Percentiles rank a stretch among this genome's conserved stretches.
Conservation (phyloP, 345 rosid species). For the Pistacia vera region DNA sequence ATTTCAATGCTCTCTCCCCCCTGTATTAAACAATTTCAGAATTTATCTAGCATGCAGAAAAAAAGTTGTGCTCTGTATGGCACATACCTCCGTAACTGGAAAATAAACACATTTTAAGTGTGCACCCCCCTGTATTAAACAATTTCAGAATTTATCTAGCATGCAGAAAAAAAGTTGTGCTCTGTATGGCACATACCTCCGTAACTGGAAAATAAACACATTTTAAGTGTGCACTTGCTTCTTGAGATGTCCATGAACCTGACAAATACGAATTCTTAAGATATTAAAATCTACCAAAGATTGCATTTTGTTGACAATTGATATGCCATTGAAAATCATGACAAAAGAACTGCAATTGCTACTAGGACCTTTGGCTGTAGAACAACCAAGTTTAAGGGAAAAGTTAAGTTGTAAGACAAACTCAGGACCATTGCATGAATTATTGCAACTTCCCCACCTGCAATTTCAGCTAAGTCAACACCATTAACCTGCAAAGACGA, state of each 20-base stretch:
- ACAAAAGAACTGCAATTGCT: not conserved
- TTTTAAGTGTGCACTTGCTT: constrained; percentile 72
- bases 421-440: constrained; percentile 62
- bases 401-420: constrained; percentile 53
- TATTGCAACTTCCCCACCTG: constrained; percentile 62
- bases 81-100: constrained; percentile 63
- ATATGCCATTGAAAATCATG: not conserved
- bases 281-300: not conserved
- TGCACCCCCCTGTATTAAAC: too few relatives aligned
- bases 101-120: too few relatives aligned
- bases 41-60: not conserved
- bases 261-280: constrained; percentile 15
- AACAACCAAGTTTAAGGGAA: constrained; percentile 21
- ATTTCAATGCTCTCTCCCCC: constrained; percentile 67
- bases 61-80: not conserved
- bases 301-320: not conserved
- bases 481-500: constrained; percentile 51
- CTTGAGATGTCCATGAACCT: constrained; percentile 37
- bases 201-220: constrained; percentile 46
- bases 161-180: too few relatives aligned
- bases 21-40: constrained; percentile 33
- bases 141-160: too few relatives aligned
- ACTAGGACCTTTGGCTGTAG: constrained; percentile 21
- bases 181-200: too few relatives aligned
- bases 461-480: constrained; percentile 60